phyloP scores from a whole-genome alignment of 441 rosid species.

The Corymbia citriodora region DNA sequence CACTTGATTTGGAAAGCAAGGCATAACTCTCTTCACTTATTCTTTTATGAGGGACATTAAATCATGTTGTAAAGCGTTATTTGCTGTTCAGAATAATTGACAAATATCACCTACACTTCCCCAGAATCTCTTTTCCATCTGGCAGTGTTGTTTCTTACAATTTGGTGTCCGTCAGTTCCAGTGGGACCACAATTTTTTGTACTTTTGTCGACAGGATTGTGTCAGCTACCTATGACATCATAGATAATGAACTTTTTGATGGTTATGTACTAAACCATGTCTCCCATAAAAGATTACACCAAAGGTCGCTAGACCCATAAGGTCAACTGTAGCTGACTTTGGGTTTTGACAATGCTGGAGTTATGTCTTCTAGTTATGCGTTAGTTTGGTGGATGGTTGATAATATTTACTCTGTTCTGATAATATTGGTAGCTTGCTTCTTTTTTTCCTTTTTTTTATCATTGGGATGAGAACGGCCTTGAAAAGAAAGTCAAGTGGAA shows the following conservation, averaged over 20 bases:
- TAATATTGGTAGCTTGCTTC: neutral
- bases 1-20: conserved; percentile 94
- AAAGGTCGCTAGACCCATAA: neutral
- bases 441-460: neutral
- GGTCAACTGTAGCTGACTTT: neutral
- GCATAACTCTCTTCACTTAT: conserved; percentile 25
- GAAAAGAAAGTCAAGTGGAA: neutral
- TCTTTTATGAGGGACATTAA: neutral
- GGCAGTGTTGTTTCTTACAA: neutral
- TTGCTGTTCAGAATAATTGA: neutral
- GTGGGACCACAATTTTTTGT: neutral
- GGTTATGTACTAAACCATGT: neutral
- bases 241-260: neutral
- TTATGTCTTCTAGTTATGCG: neutral
- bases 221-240: neutral
- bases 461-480: neutral
- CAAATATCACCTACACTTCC: neutral
- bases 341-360: neutral
- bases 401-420: neutral
- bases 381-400: neutral
- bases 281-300: neutral
- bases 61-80: neutral
- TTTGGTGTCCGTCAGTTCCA: neutral
- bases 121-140: neutral
- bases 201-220: neutral